Evolutionary conservation across 202 grass and related monocot genomes (phyloP).

Genomic region (Setaria italica): DNA sequence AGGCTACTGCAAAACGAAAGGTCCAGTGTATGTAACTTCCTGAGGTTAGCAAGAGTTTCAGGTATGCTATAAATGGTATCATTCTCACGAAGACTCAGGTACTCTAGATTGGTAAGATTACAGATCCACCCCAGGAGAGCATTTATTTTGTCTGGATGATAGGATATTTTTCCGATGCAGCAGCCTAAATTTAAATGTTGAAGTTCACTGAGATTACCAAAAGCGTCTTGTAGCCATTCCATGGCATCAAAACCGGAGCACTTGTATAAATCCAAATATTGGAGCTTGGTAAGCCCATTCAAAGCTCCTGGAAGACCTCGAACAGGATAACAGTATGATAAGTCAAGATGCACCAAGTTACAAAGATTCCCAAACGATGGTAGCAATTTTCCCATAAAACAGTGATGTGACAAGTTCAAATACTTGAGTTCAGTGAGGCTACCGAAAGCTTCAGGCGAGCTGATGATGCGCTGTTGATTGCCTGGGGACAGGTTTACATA

Average conservation of each 20-base stretch:
- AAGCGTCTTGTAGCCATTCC: background rate
- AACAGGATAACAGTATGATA: rapidly evolving
- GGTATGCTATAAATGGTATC: background rate
- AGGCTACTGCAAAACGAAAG: rapidly evolving
- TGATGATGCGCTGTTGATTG: no score
- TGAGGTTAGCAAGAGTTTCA: background rate
- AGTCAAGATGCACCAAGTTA: slow-evolving; percentile 25
- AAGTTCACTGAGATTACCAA: slow-evolving; percentile 6
- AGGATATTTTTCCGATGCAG: background rate
- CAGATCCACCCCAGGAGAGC: background rate
- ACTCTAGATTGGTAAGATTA: slow-evolving; percentile 10
- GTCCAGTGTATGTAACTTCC: slow-evolving; percentile 22
- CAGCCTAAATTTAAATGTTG: background rate
- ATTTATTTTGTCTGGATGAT: no score
- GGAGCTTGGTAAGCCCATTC: background rate
- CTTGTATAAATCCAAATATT: slow-evolving; percentile 15
- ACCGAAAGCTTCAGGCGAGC: background rate
- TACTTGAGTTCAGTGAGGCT: background rate
- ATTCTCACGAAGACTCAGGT: background rate
- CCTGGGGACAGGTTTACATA: no score
- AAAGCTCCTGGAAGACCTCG: background rate
- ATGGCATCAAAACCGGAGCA: background rate
- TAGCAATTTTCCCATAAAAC: background rate
- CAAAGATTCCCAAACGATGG: background rate
- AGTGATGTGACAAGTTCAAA: no score